Evolutionary conservation across 345 rosid species (phyloP).

Genomic region (Abelmoschus esculentus): DNA sequence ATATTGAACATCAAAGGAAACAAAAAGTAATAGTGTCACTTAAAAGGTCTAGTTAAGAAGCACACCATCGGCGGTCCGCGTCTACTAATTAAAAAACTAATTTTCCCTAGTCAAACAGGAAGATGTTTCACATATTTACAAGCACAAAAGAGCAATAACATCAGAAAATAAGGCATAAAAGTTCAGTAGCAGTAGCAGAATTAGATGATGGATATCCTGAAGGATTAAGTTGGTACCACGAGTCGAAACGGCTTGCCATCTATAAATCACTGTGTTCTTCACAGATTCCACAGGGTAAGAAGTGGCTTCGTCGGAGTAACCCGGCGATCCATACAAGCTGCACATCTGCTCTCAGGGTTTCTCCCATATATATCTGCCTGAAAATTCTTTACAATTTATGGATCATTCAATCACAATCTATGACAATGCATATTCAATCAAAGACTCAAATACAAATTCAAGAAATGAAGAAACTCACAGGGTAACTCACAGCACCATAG

Average conservation of each 20-base stretch:
- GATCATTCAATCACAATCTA: background rate
- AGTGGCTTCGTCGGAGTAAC: conserved; percentile 7
- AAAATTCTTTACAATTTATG: background rate
- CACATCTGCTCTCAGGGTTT: background rate
- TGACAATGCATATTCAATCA: background rate
- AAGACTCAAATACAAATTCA: background rate
- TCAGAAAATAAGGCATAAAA: background rate
- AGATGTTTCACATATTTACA: conserved; percentile 1
- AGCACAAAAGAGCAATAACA: background rate
- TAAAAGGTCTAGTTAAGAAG: too few relatives aligned
- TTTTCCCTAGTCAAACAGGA: background rate
- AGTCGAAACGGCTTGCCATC: background rate
- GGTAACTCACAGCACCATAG: conserved; percentile 3
- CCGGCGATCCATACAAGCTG: background rate
- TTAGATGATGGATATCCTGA: background rate
- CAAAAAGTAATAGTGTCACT: too few relatives aligned
- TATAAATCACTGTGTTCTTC: background rate
- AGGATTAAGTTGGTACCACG: background rate
- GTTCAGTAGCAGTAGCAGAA: background rate
- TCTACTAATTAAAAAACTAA: background rate
- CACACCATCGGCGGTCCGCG: background rate
- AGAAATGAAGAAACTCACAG: conserved; percentile 4
- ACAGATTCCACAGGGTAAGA: conserved; percentile 14
- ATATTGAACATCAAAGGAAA: too few relatives aligned
- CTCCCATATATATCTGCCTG: conserved; percentile 6